Percentiles rank a stretch among this genome's conserved stretches.
phyloP scores from a whole-genome alignment of 805 yeast species.

The Schizosaccharomyces osmophilus region DNA sequence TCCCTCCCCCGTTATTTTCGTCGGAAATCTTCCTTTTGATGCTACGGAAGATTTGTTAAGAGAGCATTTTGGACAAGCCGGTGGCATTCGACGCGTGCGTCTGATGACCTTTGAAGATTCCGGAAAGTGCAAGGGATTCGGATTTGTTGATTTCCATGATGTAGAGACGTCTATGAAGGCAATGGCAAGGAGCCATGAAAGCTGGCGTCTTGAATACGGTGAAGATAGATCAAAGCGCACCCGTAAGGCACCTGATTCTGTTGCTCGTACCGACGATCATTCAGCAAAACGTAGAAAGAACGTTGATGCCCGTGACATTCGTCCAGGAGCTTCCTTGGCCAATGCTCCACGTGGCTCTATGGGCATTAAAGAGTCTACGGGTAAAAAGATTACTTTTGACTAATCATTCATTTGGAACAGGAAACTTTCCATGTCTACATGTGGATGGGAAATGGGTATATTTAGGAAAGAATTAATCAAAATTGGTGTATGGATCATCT shows the following conservation, averaged over 20 bases:
- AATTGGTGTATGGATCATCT: too few relatives aligned
- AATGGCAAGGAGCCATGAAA: constrained; percentile 44
- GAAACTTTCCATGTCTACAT: neutral
- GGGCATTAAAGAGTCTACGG: constrained; percentile 72
- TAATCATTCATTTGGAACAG: neutral
- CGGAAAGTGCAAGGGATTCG: constrained; percentile 92
- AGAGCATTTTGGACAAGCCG: constrained; percentile 75
- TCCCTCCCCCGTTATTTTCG: constrained; percentile 70
- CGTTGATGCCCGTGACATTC: constrained; percentile 8
- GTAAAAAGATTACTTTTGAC: constrained; percentile 60
- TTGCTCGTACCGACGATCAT: constrained; percentile 1
- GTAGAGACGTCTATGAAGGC: constrained; percentile 69
- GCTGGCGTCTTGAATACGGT: constrained; percentile 63
- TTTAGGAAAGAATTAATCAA: too few relatives aligned
- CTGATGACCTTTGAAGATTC: constrained; percentile 96
- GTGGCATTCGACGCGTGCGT: constrained; percentile 55
- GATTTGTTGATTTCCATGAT: constrained; percentile 65
- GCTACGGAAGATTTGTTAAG: constrained; percentile 58
- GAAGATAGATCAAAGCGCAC: constrained; percentile 69
- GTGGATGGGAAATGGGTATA: too few relatives aligned
- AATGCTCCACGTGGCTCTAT: constrained; percentile 72
- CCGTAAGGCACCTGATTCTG: neutral
- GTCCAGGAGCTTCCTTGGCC: constrained; percentile 64
- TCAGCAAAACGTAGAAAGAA: constrained; percentile 2
- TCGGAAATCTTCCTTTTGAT: constrained; percentile 81